Conservation (phyloP, 768 basidiomycete genomes). For the Calocybe gangraenosa region DNA sequence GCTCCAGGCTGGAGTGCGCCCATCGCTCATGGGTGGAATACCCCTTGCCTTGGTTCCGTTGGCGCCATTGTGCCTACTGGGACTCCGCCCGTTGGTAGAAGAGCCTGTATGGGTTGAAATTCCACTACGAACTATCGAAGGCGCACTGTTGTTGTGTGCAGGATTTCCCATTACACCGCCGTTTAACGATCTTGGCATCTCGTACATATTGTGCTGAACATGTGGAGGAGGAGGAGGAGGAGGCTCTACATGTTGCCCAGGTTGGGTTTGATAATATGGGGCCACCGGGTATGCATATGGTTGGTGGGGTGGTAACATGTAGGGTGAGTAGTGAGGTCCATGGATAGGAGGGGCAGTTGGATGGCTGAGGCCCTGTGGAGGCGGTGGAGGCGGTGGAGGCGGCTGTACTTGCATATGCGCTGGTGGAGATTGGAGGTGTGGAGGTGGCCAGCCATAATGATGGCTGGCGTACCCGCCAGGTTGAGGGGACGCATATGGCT, state of each 20-base stretch:
- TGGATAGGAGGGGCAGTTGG: constrained; percentile 24
- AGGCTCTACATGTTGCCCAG: constrained; percentile 24
- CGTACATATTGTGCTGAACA: constrained; percentile 22
- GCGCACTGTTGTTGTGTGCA: constrained; percentile 19
- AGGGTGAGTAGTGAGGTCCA: constrained; percentile 31
- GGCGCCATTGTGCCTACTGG: constrained; percentile 24
- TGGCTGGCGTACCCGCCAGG: constrained; percentile 26
- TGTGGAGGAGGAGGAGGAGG: constrained; percentile 23
- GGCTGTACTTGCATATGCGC: constrained; percentile 22
- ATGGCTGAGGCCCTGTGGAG: constrained; percentile 19
- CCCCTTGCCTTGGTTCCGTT: constrained; percentile 28
- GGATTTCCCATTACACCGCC: constrained; percentile 20
- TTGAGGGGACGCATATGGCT: constrained; percentile 23
- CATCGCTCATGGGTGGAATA: constrained; percentile 29
- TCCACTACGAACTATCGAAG: constrained; percentile 26
- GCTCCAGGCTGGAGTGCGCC: constrained; percentile 61
- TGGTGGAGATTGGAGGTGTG: constrained; percentile 24
- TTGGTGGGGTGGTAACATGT: constrained; percentile 24
- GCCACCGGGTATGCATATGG: constrained; percentile 25
- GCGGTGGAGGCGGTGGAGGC: constrained; percentile 26
- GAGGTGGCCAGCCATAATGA: constrained; percentile 35
- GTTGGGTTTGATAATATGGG: constrained; percentile 24
- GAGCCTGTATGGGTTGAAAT: constrained; percentile 15
- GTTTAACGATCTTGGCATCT: constrained; percentile 23
- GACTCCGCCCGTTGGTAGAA: constrained; percentile 27